Evolutionary conservation across 805 yeast species (phyloP).

Genomic region (Yamadazyma scolyti): DNA sequence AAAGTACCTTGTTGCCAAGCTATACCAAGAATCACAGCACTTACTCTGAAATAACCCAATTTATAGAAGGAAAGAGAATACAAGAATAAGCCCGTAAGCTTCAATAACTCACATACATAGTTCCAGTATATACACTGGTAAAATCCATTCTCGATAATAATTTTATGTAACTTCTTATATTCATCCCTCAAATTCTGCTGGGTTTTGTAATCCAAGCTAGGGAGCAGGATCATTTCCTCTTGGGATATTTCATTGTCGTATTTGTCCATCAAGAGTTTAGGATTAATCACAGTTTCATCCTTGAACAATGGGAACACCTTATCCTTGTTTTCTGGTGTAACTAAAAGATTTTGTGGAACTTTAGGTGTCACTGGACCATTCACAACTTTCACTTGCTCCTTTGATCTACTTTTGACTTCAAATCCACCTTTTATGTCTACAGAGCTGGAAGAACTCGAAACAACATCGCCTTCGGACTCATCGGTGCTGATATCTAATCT

Average conservation of each 20-base stretch:
- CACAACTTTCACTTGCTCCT: neutral
- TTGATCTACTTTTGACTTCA: neutral
- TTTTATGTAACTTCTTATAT: conserved; percentile 59
- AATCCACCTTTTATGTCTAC: conserved; percentile 2
- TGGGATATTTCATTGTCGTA: conserved; percentile 56
- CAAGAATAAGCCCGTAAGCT: conserved; percentile 54
- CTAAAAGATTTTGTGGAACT: conserved; percentile 47
- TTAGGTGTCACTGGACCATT: conserved; percentile 42
- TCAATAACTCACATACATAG: conserved; percentile 64
- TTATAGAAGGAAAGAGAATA: conserved; percentile 49
- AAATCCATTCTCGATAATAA: conserved; percentile 52
- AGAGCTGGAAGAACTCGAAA: too few relatives aligned
- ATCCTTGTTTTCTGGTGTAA: conserved; percentile 32
- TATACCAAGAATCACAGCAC: conserved; percentile 66
- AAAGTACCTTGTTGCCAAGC: conserved; percentile 91
- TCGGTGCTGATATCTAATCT: conserved; percentile 3
- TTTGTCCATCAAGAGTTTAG: conserved; percentile 48
- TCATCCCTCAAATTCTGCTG: conserved; percentile 54
- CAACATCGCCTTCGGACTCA: too few relatives aligned
- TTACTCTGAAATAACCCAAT: conserved; percentile 40
- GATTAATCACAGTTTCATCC: conserved; percentile 45
- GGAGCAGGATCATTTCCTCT: conserved; percentile 54
- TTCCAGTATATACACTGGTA: conserved; percentile 73
- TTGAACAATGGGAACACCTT: conserved; percentile 31
- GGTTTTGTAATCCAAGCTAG: conserved; percentile 63